Conservation (phyloP, 108 stramenopile species). For the Fragilariopsis cylindrus region DNA sequence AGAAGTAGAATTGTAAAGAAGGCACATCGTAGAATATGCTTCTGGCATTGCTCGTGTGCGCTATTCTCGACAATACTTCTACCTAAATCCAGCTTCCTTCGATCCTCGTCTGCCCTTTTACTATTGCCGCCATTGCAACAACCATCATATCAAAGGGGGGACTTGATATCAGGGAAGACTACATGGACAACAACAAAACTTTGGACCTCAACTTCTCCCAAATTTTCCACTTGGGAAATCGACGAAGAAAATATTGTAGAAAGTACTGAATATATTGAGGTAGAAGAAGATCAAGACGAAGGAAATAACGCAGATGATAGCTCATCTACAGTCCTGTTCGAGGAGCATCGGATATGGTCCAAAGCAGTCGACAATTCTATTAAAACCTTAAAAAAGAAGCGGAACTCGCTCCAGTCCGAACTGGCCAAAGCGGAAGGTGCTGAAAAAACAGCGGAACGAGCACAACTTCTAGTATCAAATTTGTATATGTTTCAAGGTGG, state of each 20-base stretch:
- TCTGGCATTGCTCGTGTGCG: slow-evolving; percentile 1
- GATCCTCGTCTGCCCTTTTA: background rate
- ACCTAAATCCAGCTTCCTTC: background rate
- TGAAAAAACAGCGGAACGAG: slow-evolving; percentile 64
- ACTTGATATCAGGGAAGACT: background rate
- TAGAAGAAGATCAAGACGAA: slow-evolving; percentile 16
- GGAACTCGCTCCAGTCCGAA: slow-evolving; percentile 66
- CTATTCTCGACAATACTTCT: slow-evolving; percentile 5
- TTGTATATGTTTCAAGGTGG: slow-evolving; percentile 55
- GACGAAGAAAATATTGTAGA: slow-evolving; percentile 14
- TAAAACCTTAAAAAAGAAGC: slow-evolving; percentile 42
- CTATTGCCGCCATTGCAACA: background rate
- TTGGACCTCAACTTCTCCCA: background rate
- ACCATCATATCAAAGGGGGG: background rate
- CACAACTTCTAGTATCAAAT: slow-evolving; percentile 78
- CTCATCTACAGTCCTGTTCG: slow-evolving; percentile 1
- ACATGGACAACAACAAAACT: background rate
- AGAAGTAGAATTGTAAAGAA: background rate
- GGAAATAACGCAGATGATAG: slow-evolving; percentile 9
- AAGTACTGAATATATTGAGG: slow-evolving; percentile 10
- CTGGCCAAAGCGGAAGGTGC: slow-evolving; percentile 62
- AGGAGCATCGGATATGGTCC: slow-evolving; percentile 31
- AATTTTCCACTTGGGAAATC: background rate
- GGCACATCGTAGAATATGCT: background rate
- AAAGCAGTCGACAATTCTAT: slow-evolving; percentile 25